Base-by-base conservation (phyloP, 805 yeast species). In the Pichia kluyveri region DNA sequence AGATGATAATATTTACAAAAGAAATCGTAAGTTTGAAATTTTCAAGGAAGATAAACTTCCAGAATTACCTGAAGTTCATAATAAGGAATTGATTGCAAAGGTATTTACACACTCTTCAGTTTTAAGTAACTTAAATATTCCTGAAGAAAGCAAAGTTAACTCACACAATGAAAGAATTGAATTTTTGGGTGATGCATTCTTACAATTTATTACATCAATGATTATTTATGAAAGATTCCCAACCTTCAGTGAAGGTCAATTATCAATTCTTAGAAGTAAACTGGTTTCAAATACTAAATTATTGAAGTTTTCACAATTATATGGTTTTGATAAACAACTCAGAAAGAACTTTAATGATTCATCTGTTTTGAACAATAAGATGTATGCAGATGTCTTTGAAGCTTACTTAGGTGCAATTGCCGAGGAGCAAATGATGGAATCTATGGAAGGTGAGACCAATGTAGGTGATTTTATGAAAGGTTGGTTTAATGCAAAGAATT, bases 371-470 rank as follows among this genome's bases (percentile, higher is more conserved):
- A 78, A 74, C 50, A 76, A 76, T 53, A 93, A 93, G 60, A 69
- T 85, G 2, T 75, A 75, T 58, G 96, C 98, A 0, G 99, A 91
- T 69, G 81, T 85, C 0, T 87, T 91, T 61, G 99, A 93, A 66
- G 96, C 98, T 0, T 91, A 93, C 56, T 72, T 93, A 39, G 98
- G 96, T 11, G 99, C 95, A 0, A 65, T 91, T 38, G 74, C 75
- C 3, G 70, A 78, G 19, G 50, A 51, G 28, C 43, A 48, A 37
- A 53, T 53, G 63, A 67, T 4, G 71, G 65, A 39, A 72, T 83
- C 27, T 71, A 71, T 53, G 61, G 69, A 26, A 80, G 91, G 91
- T 59, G 83, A 50, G n/a, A 54, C 52, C 1, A 51, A 55, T 27
- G 31, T 47, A 3, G 46, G 51, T 18, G 45, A 48, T 19, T 49